Evolutionary conservation across 768 basidiomycete species (phyloP).

Genomic region (Rhodotorula kratochvilovae): DNA sequence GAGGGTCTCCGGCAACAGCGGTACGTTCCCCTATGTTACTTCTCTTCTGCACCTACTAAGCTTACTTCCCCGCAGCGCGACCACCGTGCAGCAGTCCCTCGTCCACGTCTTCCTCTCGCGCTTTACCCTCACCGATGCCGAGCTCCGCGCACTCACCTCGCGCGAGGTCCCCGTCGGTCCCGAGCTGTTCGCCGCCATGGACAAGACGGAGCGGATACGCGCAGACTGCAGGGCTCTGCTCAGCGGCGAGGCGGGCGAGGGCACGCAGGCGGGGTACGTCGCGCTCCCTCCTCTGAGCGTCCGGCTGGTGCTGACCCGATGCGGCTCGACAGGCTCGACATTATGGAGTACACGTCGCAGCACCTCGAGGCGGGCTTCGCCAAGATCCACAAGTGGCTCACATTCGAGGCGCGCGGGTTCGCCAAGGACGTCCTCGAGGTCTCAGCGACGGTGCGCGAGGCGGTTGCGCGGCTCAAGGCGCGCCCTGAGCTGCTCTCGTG

Average conservation of each 20-base stretch:
- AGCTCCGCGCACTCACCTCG: constrained; percentile 69
- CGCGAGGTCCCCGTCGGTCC: constrained; percentile 70
- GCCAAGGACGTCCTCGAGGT: constrained; percentile 59
- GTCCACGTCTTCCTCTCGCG: constrained; percentile 72
- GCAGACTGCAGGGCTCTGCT: constrained; percentile 80
- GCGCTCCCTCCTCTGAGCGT: neutral
- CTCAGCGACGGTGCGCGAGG: constrained; percentile 61
- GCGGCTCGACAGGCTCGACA: constrained; percentile 62
- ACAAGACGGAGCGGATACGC: constrained; percentile 75
- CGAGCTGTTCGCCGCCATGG: constrained; percentile 78
- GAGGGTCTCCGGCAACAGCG: constrained; percentile 48
- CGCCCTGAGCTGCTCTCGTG: constrained; percentile 75
- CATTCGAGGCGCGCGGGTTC: constrained; percentile 78
- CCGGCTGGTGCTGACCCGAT: neutral
- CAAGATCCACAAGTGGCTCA: constrained; percentile 79
- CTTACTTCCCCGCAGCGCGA: constrained; percentile 1
- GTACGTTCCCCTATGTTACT: constrained; percentile 38
- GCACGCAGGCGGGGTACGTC: constrained; percentile 48
- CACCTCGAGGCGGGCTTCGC: constrained; percentile 84
- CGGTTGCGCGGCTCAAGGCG: constrained; percentile 66
- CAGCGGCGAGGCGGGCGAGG: constrained; percentile 56
- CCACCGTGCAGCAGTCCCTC: constrained; percentile 47
- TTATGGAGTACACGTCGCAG: constrained; percentile 74
- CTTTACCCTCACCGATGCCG: constrained; percentile 74
- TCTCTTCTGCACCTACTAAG: too few species aligned